phyloP scores from a whole-genome alignment of 2,329 filamentous ascomycete genomes.

The Fusarium citri region DNA sequence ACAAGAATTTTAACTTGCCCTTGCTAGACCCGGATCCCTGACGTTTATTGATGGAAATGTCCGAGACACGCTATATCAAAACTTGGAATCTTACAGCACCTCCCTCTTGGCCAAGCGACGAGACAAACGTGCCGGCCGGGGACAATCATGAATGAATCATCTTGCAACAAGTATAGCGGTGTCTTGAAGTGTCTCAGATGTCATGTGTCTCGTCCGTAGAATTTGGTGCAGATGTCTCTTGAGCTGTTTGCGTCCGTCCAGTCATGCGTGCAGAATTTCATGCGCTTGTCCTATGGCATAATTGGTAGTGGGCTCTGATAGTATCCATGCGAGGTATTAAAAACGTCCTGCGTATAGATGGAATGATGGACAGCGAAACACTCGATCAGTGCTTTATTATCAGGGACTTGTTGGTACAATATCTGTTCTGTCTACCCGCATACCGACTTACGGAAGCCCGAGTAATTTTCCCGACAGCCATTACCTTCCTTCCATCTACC shows the following conservation, averaged over 20 bases:
- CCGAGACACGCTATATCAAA: slow-evolving; percentile 26
- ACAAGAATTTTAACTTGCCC: slow-evolving; percentile 7
- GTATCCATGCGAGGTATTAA: background rate
- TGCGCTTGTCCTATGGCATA: background rate
- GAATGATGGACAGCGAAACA: background rate
- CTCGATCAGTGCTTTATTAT: background rate
- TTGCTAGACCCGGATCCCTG: slow-evolving; percentile 12
- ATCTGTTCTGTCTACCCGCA: background rate
- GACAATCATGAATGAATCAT: background rate
- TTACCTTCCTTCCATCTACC: background rate
- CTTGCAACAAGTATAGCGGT: slow-evolving; percentile 1
- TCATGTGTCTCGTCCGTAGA: slow-evolving; percentile 16
- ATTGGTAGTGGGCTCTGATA: background rate
- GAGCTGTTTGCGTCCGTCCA: background rate
- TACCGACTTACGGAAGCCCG: background rate
- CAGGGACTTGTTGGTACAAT: background rate
- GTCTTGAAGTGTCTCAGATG: slow-evolving; percentile 14
- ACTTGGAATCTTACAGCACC: background rate
- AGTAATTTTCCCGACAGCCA: slow-evolving; percentile 4
- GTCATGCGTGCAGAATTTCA: background rate
- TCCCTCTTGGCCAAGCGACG: background rate
- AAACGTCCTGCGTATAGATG: background rate
- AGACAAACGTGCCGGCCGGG: slow-evolving; percentile 11
- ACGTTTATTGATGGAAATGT: slow-evolving; percentile 16
- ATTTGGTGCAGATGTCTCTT: slow-evolving; percentile 20